Percentiles rank a stretch among this genome's conserved stretches.
Evolutionary conservation across 768 basidiomycete species (phyloP).

Genomic region (Calvatia gigantea): DNA sequence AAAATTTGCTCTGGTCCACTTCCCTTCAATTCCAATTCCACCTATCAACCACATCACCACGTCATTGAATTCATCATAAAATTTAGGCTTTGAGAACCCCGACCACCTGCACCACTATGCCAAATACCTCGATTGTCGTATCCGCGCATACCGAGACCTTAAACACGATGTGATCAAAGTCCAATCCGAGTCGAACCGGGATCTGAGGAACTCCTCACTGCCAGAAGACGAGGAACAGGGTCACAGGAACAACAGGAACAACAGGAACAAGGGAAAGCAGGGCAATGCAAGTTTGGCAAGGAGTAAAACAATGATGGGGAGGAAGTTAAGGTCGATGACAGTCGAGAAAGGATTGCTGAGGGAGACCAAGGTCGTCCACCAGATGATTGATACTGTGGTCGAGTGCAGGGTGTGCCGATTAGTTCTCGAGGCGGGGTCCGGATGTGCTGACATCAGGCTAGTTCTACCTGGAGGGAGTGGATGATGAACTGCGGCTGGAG

Average conservation of each 20-base stretch:
- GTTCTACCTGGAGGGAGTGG: slow-evolving; percentile 93
- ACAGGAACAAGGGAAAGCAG: slow-evolving; percentile 25
- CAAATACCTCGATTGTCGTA: slow-evolving; percentile 82
- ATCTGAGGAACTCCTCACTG: slow-evolving; percentile 63
- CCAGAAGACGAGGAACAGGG: slow-evolving; percentile 55
- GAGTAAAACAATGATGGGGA: slow-evolving; percentile 76
- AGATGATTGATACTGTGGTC: slow-evolving; percentile 82
- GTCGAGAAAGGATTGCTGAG: slow-evolving; percentile 94
- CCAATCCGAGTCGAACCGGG: slow-evolving; percentile 90
- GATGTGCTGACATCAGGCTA: slow-evolving; percentile 26
- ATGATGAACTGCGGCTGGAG: slow-evolving; percentile 86
- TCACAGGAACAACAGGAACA: slow-evolving; percentile 29
- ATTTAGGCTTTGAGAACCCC: slow-evolving; percentile 77
- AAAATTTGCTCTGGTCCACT: slow-evolving; percentile 15
- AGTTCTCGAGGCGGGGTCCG: background rate
- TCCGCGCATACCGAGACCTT: slow-evolving; percentile 83
- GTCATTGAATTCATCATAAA: background rate
- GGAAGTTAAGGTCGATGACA: slow-evolving; percentile 85
- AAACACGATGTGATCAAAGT: slow-evolving; percentile 94
- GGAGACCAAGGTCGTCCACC: slow-evolving; percentile 89
- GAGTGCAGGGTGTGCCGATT: slow-evolving; percentile 75
- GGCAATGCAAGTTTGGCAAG: slow-evolving; percentile 37
- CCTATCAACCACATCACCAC: background rate
- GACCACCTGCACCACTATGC: slow-evolving; percentile 88
- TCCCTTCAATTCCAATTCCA: background rate